Evolutionary conservation across 2,329 filamentous ascomycete genomes (phyloP), one percentile per base, ranked within the genome.

Genomic region (Blastomyces parvus): DNA sequence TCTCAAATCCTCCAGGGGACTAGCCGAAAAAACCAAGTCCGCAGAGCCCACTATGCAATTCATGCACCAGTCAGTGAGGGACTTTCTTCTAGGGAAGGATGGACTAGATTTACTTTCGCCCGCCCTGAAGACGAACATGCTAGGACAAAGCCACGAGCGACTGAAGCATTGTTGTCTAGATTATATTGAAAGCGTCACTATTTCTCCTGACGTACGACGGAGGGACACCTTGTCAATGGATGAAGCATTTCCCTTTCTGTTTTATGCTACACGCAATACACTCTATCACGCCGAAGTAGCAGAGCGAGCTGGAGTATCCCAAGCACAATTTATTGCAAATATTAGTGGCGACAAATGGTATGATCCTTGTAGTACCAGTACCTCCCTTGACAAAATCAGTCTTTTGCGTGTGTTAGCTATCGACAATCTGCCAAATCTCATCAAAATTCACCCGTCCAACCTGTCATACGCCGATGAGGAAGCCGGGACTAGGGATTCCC

Each of bases 131-230:
- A 44, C 4, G 22, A 67, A 33, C 62, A 77, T 25, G 62, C 71
- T 36, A 69, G 72, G 0, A 61, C 66, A 46, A 74, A 53, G 79
- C 58, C 75, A 84, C 50, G 76, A 82, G 0, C 68, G 61, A 22
- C 68, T 83, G 6, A 82, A 78, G 65, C 58, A 74, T 13, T 56
- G 62, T 27, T 42, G 55, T 25, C 27, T 22, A 22, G 30, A 19
- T 11, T 52, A 50, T 25, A 50, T 58, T 38, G 2, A 38, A 14
- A 52, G 1, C 25, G 22, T 19, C 4, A 44, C 9, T 9, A 11
- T 38, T 38, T 38, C 36, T 38, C 36, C 36, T 38, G 2, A 1
- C 36, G 36, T 2, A 38, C 9, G 9, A 38, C 8, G 36, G 36
- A 11, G 36, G 36, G 7, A 38, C 0, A 11, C 13, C 13, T 13